Evolutionary conservation across 2,329 filamentous ascomycete species (phyloP), one percentile per base, ranked within the genome.

Genomic region (Nigrograna mackinnonii): DNA sequence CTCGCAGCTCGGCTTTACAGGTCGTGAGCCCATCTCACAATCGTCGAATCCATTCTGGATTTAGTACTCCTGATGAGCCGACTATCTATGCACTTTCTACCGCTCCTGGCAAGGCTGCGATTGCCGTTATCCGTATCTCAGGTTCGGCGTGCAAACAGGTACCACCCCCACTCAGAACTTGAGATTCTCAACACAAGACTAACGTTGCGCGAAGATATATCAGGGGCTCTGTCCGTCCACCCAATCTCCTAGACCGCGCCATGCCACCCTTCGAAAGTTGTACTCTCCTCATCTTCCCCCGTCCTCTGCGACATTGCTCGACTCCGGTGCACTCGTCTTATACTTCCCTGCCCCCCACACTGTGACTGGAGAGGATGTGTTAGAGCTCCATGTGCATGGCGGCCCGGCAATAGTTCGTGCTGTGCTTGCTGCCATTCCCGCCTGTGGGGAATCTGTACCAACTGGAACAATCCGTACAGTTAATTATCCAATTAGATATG

Each of bases 41-140:
- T 19, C 54, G 54, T 20, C 24, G 33, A 3, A 48, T 52, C 38
- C 55, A 64, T 41, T 20, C 41, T 13, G 19, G 14, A 7, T 5
- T 21, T 19, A n/a, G 35, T 3, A 32, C 19, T 11, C 22, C 46
- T 14, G 45, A 57, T 6, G 64, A 66, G 11, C 58, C 60, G 13
- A 97, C 92, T 1, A 95, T 99, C 39, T 97, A 95, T 67, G 94
- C 94, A 0, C 74, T 97, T 1, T 96, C 92, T 0, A 95, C 91
- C 1, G 90, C 89, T 0, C 76, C 86, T 9, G 94, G 92, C 1
- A 84, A 84, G 62, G 91, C 90, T 32, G 94, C 91, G 1, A 96
- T 99, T 64, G 92, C 92, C 2, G 85, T 97, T 24, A 84, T 97
- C 39, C 83, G 94, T 12, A 78, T 96, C 19, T 96, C 94, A 4